Evolutionary conservation across 2,329 filamentous ascomycete genomes (phyloP).

Genomic region (Beauveria brongniartii): DNA sequence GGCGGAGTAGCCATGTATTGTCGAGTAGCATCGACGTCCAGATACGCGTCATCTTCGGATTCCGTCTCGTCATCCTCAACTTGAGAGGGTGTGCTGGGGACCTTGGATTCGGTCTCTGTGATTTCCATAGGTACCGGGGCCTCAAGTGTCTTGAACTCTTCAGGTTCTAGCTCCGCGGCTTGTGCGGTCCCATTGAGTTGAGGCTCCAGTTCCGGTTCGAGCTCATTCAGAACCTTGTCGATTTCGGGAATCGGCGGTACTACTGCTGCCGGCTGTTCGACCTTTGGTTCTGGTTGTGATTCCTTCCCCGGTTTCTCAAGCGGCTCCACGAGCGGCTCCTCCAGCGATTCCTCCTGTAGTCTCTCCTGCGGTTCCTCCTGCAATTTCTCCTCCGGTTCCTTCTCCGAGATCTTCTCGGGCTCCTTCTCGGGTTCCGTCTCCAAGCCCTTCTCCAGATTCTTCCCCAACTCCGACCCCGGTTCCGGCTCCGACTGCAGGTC

Average conservation of each 20-base stretch:
- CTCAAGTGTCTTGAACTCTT: not conserved
- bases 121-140: constrained; percentile 19
- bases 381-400: not conserved
- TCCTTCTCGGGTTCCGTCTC: not conserved
- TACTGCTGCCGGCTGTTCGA: not conserved
- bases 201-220: not conserved
- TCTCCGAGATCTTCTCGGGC: not conserved
- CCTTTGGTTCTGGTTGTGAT: not conserved
- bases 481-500: not conserved
- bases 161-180: not conserved
- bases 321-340: not conserved
- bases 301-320: not conserved
- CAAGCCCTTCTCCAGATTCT: not conserved
- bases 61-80: constrained; percentile 45
- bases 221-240: not conserved
- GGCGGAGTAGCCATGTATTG: constrained; percentile 47
- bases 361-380: not conserved
- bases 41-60: constrained; percentile 44
- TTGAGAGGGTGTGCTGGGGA: constrained; percentile 40
- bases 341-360: not conserved
- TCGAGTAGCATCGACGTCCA: constrained; percentile 40
- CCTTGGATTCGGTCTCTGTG: constrained; percentile 24
- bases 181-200: not conserved
- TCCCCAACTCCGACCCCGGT: not conserved
- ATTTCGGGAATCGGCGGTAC: not conserved